A percentile compares a stretch with the other conserved stretches of the same genome.
Conservation (phyloP, 2,329 filamentous ascomycete species). For the Monascus ruber region DNA sequence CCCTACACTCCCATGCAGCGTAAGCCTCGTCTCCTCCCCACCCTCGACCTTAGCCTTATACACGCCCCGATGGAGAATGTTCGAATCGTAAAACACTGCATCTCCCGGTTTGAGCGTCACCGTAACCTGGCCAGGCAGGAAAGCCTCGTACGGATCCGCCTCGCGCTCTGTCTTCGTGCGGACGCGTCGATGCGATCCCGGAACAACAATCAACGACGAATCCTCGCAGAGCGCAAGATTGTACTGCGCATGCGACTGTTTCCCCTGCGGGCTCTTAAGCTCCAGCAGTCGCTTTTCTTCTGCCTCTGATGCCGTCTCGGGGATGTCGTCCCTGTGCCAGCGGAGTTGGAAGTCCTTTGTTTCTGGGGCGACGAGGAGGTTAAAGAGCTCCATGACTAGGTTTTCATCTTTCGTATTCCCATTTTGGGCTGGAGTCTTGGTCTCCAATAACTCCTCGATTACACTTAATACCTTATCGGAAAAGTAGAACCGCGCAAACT, state of each 20-base stretch:
- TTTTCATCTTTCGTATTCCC: conserved; percentile 41
- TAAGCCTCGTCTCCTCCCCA: conserved; percentile 28
- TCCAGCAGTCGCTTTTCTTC: conserved; percentile 55
- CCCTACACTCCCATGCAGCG: conserved; percentile 34
- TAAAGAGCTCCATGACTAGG: conserved; percentile 79
- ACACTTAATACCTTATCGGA: conserved; percentile 50
- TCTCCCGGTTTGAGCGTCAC: conserved; percentile 63
- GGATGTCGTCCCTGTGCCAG: conserved; percentile 81
- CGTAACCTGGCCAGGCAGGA: conserved; percentile 51
- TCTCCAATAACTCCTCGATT: conserved; percentile 51
- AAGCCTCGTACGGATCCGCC: conserved; percentile 53
- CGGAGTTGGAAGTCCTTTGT: conserved; percentile 59
- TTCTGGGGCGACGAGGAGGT: conserved; percentile 64
- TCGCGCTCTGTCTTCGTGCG: conserved; percentile 58
- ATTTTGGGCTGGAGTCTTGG: conserved; percentile 9
- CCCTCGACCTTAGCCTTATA: conserved; percentile 29
- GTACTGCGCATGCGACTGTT: conserved; percentile 69
- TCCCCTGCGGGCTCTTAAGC: conserved; percentile 31
- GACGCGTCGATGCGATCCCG: conserved; percentile 61
- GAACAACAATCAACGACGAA: conserved; percentile 61
- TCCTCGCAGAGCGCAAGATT: conserved; percentile 74
- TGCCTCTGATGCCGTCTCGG: conserved; percentile 50
- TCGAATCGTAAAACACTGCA: conserved; percentile 81
- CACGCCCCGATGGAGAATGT: conserved; percentile 52
- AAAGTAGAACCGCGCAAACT: conserved; percentile 64